Evolutionary conservation across 2,329 filamentous ascomycete species (phyloP).

Genomic region (Orbilia blumenaviensis): DNA sequence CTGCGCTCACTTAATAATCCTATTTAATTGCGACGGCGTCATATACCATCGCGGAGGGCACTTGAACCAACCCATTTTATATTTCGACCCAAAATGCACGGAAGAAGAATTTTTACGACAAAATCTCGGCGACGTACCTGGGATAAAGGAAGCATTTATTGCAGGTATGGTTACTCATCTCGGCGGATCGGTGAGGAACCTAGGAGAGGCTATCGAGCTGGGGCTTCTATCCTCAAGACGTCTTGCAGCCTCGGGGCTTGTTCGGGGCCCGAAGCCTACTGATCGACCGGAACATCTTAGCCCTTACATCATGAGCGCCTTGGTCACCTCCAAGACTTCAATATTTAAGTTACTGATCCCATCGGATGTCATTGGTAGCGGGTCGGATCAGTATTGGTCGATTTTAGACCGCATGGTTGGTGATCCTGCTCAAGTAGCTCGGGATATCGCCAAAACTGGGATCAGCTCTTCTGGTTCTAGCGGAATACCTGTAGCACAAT

Average conservation of each 20-base stretch:
- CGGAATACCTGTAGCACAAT: constrained; percentile 33
- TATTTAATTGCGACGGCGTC: constrained; percentile 36
- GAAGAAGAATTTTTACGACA: constrained; percentile 41
- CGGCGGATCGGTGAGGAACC: constrained; percentile 2
- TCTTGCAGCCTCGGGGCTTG: constrained; percentile 16
- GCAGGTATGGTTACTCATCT: constrained; percentile 21
- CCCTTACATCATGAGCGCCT: constrained; percentile 3
- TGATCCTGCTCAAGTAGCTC: constrained; percentile 31
- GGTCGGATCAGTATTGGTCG: constrained; percentile 33
- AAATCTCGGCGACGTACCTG: constrained; percentile 26
- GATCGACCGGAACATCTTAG: constrained; percentile 4
- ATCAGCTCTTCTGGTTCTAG: constrained; percentile 4
- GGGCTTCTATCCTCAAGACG: constrained; percentile 17
- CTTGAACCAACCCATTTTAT: constrained; percentile 34
- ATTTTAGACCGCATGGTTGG: constrained; percentile 38
- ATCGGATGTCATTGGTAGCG: constrained; percentile 36
- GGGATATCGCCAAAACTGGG: constrained; percentile 25
- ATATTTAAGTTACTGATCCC: constrained; percentile 37
- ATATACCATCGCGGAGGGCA: constrained; percentile 39
- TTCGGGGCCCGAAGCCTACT: not conserved
- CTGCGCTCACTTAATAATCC: constrained; percentile 32
- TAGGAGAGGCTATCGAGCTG: constrained; percentile 31
- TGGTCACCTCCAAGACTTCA: not conserved
- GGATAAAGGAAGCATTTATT: constrained; percentile 35
- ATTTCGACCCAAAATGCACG: constrained; percentile 20